Percentiles rank a stretch among this genome's conserved stretches.
Evolutionary conservation across 345 rosid genomes (phyloP).

Genomic region (Adansonia digitata): DNA sequence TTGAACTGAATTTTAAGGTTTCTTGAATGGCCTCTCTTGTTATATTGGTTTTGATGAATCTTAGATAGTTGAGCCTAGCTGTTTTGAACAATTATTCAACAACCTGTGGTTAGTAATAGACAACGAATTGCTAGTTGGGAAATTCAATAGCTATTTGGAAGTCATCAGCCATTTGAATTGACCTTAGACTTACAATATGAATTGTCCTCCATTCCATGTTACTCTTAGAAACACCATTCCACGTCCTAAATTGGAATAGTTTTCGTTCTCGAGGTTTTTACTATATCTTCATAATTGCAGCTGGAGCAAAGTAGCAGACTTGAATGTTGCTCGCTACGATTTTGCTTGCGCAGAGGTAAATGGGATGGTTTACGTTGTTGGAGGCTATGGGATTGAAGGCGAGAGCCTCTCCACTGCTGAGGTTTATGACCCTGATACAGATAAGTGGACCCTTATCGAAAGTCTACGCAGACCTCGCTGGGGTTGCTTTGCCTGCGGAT

Average conservation of each 20-base stretch:
- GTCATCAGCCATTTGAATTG: neutral
- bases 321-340: conserved; percentile 76
- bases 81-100: neutral
- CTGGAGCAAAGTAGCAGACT: conserved; percentile 68
- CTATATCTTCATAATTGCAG: conserved; percentile 36
- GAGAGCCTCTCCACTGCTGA: conserved; percentile 73
- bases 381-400: conserved; percentile 72
- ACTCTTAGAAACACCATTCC: neutral
- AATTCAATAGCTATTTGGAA: neutral
- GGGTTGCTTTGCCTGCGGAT: conserved; percentile 78
- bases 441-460: conserved; percentile 60
- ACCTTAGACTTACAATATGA: neutral
- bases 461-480: conserved; percentile 76
- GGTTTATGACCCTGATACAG: conserved; percentile 60
- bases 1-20: neutral
- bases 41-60: neutral
- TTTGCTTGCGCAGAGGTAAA: conserved; percentile 89
- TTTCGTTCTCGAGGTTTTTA: conserved; percentile 8
- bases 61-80: neutral
- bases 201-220: neutral
- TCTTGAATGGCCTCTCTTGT: neutral
- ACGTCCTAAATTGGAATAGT: too few species aligned
- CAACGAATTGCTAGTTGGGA: neutral
- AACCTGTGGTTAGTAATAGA: neutral
- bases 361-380: conserved; percentile 76